These are phyloP conservation scores for Limtongia smithiae DNA, from an alignment of 805 yeast species.

Conservation along the genomic window DNA sequence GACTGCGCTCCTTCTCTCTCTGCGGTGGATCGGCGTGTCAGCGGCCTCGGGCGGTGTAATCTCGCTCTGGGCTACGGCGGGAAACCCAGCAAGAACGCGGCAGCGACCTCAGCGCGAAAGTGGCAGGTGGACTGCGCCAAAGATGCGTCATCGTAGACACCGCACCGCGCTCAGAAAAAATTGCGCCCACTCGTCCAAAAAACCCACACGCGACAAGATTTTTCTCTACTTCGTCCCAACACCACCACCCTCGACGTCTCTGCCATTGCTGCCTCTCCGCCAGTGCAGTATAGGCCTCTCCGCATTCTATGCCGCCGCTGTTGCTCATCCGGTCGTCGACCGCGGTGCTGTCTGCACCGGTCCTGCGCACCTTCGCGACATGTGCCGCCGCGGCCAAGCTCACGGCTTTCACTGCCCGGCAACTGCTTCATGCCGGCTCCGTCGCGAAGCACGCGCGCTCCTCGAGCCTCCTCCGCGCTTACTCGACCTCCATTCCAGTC, in stretches of 20 bases:
- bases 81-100: no score
- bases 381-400: not conserved
- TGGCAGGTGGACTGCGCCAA: no score
- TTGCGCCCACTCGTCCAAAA: no score
- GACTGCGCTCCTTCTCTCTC: no score
- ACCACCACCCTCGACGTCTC: not conserved
- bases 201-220: not conserved
- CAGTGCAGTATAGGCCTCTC: not conserved
- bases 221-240: constrained; percentile 1
- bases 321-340: constrained; percentile 1
- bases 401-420: not conserved
- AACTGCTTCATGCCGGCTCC: not conserved
- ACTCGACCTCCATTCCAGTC: not conserved
- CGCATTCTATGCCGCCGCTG: not conserved
- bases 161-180: no score
- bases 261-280: no score
- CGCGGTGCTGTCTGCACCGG: not conserved
- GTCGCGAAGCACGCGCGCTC: not conserved
- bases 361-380: not conserved
- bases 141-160: no score
- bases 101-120: no score
- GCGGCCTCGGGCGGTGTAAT: no score
- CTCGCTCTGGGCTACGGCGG: no score
- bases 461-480: not conserved
- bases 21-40: no score